Conservation (phyloP, 768 basidiomycete genomes). For the Macrolepiota dolichaula region DNA sequence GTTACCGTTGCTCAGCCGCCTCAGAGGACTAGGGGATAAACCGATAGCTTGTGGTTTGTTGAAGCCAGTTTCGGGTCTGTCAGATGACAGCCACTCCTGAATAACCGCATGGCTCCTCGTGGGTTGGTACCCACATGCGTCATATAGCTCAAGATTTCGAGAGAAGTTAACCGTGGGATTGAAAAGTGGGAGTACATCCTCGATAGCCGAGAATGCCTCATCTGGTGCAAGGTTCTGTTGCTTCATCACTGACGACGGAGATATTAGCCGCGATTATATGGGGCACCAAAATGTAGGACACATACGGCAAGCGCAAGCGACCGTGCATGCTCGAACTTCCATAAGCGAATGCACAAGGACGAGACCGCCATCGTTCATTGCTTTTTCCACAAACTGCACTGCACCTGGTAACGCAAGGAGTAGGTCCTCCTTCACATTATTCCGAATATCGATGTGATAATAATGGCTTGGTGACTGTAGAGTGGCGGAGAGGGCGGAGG, state of each 20-base stretch:
- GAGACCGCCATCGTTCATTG: constrained; percentile 36
- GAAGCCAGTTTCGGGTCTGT: background rate
- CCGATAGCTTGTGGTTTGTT: background rate
- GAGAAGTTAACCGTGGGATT: constrained; percentile 44
- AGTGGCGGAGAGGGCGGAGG: constrained; percentile 24
- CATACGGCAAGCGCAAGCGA: constrained; percentile 52
- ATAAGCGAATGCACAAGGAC: constrained; percentile 53
- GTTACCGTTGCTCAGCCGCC: background rate
- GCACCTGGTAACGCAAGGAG: constrained; percentile 42
- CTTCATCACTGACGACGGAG: constrained; percentile 40
- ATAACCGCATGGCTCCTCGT: constrained; percentile 36
- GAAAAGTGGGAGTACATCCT: constrained; percentile 55
- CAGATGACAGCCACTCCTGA: constrained; percentile 31
- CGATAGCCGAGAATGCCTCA: constrained; percentile 37
- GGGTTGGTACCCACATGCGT: constrained; percentile 36
- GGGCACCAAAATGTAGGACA: constrained; percentile 8
- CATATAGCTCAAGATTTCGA: constrained; percentile 44
- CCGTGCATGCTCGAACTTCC: constrained; percentile 53
- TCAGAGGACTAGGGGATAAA: background rate
- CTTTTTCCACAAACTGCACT: constrained; percentile 43
- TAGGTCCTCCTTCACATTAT: constrained; percentile 34
- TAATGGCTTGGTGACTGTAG: constrained; percentile 26
- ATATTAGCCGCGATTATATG: background rate
- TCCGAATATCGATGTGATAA: constrained; percentile 38
- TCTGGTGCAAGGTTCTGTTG: constrained; percentile 31